Percentiles rank a stretch among this genome's conserved stretches.
Evolutionary conservation across 257 asterid species (phyloP).

Genomic region (Verbascum thapsus): DNA sequence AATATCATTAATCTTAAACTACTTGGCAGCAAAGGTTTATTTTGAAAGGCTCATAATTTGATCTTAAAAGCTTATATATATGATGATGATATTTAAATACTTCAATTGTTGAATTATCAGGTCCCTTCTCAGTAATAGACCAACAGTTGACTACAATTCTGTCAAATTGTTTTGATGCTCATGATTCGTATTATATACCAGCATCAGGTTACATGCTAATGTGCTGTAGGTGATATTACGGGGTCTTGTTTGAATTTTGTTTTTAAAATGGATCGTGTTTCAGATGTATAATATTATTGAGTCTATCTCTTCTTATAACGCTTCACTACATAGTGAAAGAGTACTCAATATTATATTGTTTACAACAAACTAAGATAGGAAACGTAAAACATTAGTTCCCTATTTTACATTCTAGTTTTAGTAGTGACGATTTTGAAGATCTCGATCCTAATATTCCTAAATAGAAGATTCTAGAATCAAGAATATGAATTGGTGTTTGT

Average conservation of each 20-base stretch:
- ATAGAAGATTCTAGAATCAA: too few relatives aligned
- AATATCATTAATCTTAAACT: not conserved
- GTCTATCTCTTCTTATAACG: slow-evolving; percentile 6
- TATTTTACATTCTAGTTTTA: too few relatives aligned
- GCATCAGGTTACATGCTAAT: slow-evolving; percentile 78
- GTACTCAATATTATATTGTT: too few relatives aligned
- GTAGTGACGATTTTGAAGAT: too few relatives aligned
- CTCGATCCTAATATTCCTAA: too few relatives aligned
- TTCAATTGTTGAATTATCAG: slow-evolving; percentile 51
- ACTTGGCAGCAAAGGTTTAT: slow-evolving; percentile 8
- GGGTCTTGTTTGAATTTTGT: slow-evolving; percentile 14
- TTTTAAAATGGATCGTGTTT: not conserved
- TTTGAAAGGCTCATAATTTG: slow-evolving; percentile 18
- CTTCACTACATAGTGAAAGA: too few relatives aligned
- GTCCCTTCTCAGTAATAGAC: slow-evolving; percentile 87
- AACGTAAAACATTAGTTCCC: too few relatives aligned
- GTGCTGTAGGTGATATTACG: slow-evolving; percentile 19
- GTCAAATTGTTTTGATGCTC: slow-evolving; percentile 93
- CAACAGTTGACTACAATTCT: slow-evolving; percentile 84
- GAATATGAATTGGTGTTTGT: slow-evolving; percentile 6
- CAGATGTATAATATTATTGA: slow-evolving; percentile 15
- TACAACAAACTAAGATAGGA: too few relatives aligned
- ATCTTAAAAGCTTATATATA: slow-evolving; percentile 1
- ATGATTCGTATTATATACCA: slow-evolving; percentile 97
- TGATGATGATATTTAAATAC: slow-evolving; percentile 28